A percentile compares a stretch with the other conserved stretches of the same genome.
Evolutionary conservation across 2,329 filamentous ascomycete species (phyloP).

Genomic region (Davidsoniella neocaledoniae): DNA sequence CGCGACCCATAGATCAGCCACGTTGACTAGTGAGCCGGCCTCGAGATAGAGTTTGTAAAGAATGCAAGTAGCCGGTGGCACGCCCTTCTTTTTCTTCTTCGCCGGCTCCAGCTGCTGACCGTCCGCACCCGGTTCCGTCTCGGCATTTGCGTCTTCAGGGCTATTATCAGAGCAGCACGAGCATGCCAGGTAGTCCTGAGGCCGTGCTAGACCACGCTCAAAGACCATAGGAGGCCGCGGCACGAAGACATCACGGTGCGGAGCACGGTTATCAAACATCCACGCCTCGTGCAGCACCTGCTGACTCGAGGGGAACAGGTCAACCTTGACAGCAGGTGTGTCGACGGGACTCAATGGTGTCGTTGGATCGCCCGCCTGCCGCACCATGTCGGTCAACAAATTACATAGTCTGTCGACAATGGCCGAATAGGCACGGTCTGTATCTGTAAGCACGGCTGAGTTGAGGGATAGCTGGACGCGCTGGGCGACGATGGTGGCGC

Average conservation of each 20-base stretch:
- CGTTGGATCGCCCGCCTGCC: slow-evolving; percentile 21
- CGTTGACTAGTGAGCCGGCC: slow-evolving; percentile 59
- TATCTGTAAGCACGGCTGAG: slow-evolving; percentile 49
- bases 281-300: slow-evolving; percentile 55
- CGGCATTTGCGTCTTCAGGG: not conserved
- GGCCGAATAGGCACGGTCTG: slow-evolving; percentile 53
- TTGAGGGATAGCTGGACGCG: slow-evolving; percentile 67
- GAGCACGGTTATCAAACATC: slow-evolving; percentile 55
- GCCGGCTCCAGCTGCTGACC: not conserved
- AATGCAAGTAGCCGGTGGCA: slow-evolving; percentile 51
- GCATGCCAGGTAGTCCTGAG: slow-evolving; percentile 64
- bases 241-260: slow-evolving; percentile 57
- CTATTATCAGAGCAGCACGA: slow-evolving; percentile 38
- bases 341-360: not conserved
- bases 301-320: slow-evolving; percentile 21
- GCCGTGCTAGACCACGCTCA: slow-evolving; percentile 53
- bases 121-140: not conserved
- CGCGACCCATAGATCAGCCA: slow-evolving; percentile 63
- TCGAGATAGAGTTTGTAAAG: slow-evolving; percentile 68
- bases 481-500: slow-evolving; percentile 66
- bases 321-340: slow-evolving; percentile 18
- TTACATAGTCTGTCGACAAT: slow-evolving; percentile 32
- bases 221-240: slow-evolving; percentile 54
- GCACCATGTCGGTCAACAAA: slow-evolving; percentile 18
- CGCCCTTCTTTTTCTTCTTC: slow-evolving; percentile 19